Evolutionary conservation across 2,329 filamentous ascomycete genomes (phyloP), one percentile per base, ranked within the genome.

Genomic region (Apiospora pterosperma): DNA sequence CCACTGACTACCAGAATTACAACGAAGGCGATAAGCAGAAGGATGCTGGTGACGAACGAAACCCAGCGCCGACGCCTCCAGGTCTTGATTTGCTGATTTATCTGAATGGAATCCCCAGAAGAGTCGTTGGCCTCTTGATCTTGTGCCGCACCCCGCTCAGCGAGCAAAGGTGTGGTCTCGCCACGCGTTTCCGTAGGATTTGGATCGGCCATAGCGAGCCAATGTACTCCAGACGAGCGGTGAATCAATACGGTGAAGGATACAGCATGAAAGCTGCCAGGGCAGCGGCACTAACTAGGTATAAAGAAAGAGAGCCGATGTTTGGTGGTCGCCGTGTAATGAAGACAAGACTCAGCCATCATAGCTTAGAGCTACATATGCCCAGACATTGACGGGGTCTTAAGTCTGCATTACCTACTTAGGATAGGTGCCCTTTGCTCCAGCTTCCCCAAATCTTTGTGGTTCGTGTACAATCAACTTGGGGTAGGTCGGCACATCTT

Each of bases 11-110:
- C 69, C 39, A 75, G 64, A 60, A 75, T 72, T 19, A 71, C 70
- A 36, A 75, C 64, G 62, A 75, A 75, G 28, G 66, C 71, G 59
- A 73, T 8, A 34, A 76, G 72, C 52, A 76, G 66, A 48, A 74
- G 62, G 23, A 65, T 38, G 65, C 73, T 74, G 55, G 66, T 69
- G 58, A 74, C 39, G 34, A 76, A 67, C 5, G 74, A 75, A 65
- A 74, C 68, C 73, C 71, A 75, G 23, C 74, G 73, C 60, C 73
- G 73, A 25, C 71, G 71, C 61, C 69, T 71, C 67, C 65, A 69
- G 42, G 67, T 66, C 62, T 67, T 71, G 63, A 69, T 55, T 52
- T 71, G 70, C 12, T 64, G 52, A 39, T 69, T 66, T 19, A 69
- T 38, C n/a, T 61, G 61, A 16, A 48, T 65, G 55, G 62, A 65